Percentiles rank a stretch among this genome's conserved stretches.
Evolutionary conservation across 139 green algal species (phyloP).

Genomic region (Coelastrella sp.): DNA sequence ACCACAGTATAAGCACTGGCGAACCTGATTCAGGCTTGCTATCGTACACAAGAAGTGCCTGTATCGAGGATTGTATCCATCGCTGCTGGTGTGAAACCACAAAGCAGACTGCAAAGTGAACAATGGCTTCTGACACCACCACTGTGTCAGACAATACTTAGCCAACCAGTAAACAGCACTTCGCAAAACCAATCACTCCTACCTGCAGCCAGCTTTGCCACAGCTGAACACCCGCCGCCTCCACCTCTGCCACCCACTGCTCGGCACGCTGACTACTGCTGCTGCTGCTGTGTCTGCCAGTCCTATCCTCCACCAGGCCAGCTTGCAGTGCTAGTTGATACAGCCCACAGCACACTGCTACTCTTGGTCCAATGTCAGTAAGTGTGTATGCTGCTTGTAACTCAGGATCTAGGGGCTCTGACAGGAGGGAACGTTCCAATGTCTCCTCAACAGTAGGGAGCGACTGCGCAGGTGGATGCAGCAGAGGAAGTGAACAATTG

Average conservation of each 20-base stretch:
- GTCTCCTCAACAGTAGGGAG: neutral
- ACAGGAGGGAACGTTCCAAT: constrained; percentile 42
- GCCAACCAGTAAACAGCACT: neutral
- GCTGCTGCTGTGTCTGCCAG: neutral
- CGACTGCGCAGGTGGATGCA: neutral
- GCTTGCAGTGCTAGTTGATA: constrained; percentile 46
- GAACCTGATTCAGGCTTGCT: too few relatives aligned
- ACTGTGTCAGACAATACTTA: too few relatives aligned
- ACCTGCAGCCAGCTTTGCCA: constrained; percentile 27
- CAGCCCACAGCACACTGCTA: constrained; percentile 60
- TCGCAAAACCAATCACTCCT: neutral
- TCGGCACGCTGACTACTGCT: neutral
- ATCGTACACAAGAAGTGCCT: too few relatives aligned
- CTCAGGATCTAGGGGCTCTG: constrained; percentile 22
- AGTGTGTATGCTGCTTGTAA: constrained; percentile 17
- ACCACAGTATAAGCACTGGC: too few relatives aligned
- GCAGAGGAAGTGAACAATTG: neutral
- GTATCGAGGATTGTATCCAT: too few relatives aligned
- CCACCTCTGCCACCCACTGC: neutral
- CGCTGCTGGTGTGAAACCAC: too few relatives aligned
- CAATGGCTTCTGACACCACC: too few relatives aligned
- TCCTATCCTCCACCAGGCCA: neutral
- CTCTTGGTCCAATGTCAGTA: constrained; percentile 59
- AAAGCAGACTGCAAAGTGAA: too few relatives aligned
- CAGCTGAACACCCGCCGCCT: constrained; percentile 23